Evolutionary conservation across 139 green algal genomes (phyloP).

Genomic region (Tetratostichococcus sp.): DNA sequence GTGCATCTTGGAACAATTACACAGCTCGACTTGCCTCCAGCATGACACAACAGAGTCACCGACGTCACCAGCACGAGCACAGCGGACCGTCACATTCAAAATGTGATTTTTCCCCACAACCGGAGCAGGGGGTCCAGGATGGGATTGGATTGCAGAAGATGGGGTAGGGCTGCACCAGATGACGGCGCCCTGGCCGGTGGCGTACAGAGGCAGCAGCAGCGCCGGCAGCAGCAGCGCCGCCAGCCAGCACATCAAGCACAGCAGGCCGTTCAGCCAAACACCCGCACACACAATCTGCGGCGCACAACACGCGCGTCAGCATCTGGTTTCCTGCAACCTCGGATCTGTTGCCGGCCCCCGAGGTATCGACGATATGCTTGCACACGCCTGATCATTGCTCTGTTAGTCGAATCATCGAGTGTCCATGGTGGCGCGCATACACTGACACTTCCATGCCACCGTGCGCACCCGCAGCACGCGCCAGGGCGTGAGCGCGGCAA

Average conservation of each 20-base stretch:
- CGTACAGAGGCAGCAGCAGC: slow-evolving; percentile 18
- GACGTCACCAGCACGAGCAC: too few species aligned
- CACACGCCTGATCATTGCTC: not conserved
- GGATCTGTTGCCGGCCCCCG: too few species aligned
- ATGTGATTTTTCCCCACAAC: not conserved
- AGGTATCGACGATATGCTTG: slow-evolving; percentile 5
- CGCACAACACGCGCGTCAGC: too few species aligned
- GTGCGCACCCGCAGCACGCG: slow-evolving; percentile 12
- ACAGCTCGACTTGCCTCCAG: too few species aligned
- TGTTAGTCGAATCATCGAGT: too few species aligned
- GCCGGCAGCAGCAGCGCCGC: slow-evolving; percentile 17
- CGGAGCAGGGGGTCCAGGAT: too few species aligned
- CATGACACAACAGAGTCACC: too few species aligned
- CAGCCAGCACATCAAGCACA: slow-evolving; percentile 29
- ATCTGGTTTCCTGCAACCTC: too few species aligned
- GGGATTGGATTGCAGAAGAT: too few species aligned
- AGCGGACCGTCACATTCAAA: not conserved
- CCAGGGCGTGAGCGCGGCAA: slow-evolving; percentile 11
- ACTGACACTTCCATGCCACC: not conserved
- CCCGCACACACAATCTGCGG: slow-evolving; percentile 41
- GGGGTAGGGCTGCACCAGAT: slow-evolving; percentile 6
- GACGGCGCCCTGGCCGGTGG: slow-evolving; percentile 9
- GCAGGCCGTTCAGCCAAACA: slow-evolving; percentile 47
- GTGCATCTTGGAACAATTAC: too few species aligned
- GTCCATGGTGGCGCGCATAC: not conserved